A percentile compares a stretch with the other conserved stretches of the same genome.
These are phyloP conservation scores for Metschnikowia lachancei DNA, from an alignment of 805 yeast genomes.

Conservation along the genomic window DNA sequence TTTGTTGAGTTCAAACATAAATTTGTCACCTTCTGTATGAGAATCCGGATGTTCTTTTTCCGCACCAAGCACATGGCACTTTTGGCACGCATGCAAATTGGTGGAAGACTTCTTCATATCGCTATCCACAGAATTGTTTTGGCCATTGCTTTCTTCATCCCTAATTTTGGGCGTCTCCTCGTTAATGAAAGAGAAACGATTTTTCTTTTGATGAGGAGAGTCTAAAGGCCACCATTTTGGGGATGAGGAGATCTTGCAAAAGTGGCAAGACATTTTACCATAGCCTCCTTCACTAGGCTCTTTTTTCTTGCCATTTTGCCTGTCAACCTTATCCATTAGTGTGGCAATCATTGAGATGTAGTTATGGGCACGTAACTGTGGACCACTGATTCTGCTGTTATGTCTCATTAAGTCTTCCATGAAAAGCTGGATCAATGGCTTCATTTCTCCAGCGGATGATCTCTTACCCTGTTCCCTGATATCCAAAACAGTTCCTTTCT, in stretches of 20 bases:
- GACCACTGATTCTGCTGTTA: conserved; percentile 27
- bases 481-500: conserved; percentile 20
- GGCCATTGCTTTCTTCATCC: too few species aligned
- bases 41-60: conserved; percentile 13
- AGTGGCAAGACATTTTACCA: conserved; percentile 17
- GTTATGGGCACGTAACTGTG: conserved; percentile 31
- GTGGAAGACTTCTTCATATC: not conserved
- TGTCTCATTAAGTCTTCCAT: conserved; percentile 33
- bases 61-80: conserved; percentile 27
- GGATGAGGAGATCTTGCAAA: conserved; percentile 27
- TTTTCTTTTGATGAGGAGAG: not conserved
- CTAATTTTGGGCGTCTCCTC: not conserved
- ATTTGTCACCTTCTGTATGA: conserved; percentile 18
- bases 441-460: conserved; percentile 25
- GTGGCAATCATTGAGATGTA: conserved; percentile 25
- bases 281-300: not conserved
- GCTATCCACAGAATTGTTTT: too few species aligned
- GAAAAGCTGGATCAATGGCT: conserved; percentile 42
- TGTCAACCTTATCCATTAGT: conserved; percentile 12
- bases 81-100: conserved; percentile 25
- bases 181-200: too few species aligned
- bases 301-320: conserved; percentile 14
- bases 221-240: conserved; percentile 38
- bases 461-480: conserved; percentile 30
- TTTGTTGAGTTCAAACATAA: conserved; percentile 21